phyloP scores from a whole-genome alignment of 208 protist species.

The Herpetomonas samuelpessoai region DNA sequence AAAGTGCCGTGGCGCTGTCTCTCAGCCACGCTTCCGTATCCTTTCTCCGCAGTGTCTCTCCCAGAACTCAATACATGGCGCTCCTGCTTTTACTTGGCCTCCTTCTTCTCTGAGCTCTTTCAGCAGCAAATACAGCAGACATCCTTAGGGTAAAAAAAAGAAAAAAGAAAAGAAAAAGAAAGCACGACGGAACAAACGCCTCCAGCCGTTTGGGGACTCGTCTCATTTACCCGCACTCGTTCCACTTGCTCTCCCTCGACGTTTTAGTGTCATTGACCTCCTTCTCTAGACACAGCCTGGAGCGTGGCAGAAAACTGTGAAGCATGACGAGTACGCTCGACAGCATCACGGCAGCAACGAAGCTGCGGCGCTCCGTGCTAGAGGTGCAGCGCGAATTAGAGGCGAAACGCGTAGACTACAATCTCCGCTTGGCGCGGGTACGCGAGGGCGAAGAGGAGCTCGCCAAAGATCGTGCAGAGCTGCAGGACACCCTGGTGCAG shows the following conservation, averaged over 20 bases:
- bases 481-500: slow-evolving; percentile 91
- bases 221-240: no score
- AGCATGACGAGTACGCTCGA: slow-evolving; percentile 80
- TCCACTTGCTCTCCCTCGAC: no score
- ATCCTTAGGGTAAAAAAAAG: slow-evolving; percentile 7
- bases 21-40: no score
- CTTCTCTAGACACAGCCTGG: no score
- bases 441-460: slow-evolving; percentile 81
- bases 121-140: background rate
- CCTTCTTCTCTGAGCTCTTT: slow-evolving; percentile 5
- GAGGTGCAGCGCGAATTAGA: slow-evolving; percentile 89
- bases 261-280: no score
- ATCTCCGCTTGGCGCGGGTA: slow-evolving; percentile 79
- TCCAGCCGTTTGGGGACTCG: no score
- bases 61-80: background rate
- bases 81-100: background rate
- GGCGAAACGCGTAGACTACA: slow-evolving; percentile 81
- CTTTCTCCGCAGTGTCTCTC: no score
- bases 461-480: slow-evolving; percentile 62
- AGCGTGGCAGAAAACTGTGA: no score
- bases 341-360: slow-evolving; percentile 89
- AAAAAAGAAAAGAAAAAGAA: slow-evolving; percentile 5
- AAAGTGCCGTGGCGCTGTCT: no score
- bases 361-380: slow-evolving; percentile 76
- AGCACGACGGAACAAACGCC: no score